These are phyloP conservation scores for Phytophthora citricola DNA, from an alignment of 352 stramenopile species.

Conservation along the genomic window DNA sequence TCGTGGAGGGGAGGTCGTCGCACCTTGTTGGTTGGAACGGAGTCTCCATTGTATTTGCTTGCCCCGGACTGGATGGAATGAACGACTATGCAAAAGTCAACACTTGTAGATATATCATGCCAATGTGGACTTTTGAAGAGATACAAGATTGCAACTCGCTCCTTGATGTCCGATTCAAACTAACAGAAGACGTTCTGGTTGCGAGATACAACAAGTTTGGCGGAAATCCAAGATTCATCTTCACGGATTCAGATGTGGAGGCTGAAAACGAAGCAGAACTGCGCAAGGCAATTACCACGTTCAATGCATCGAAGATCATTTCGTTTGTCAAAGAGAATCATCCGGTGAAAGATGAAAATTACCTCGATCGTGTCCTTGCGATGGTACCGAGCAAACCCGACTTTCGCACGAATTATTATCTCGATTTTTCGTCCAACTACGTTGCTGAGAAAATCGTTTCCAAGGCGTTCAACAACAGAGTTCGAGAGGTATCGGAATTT, in stretches of 20 bases:
- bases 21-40: conserved; percentile 17
- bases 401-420: not conserved
- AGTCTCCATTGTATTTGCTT: conserved; percentile 34
- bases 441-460: conserved; percentile 5
- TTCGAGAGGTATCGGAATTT: conserved; percentile 16
- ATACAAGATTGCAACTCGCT: conserved; percentile 10
- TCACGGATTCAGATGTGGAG: not conserved
- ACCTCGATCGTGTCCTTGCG: not conserved
- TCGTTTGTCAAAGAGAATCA: not conserved
- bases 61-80: conserved; percentile 1
- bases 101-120: not conserved
- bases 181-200: conserved; percentile 42
- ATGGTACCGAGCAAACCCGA: not conserved
- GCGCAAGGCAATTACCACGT: not conserved
- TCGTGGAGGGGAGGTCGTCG: conserved; percentile 22
- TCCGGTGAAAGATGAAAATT: not conserved
- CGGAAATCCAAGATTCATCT: conserved; percentile 28
- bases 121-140: not conserved
- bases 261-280: not conserved
- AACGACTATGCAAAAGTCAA: conserved; percentile 1
- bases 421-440: conserved; percentile 6
- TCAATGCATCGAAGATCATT: not conserved
- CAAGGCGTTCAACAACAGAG: not conserved
- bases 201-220: conserved; percentile 69
- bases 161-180: not conserved